A percentile compares a stretch with the other conserved stretches of the same genome.
Conservation (phyloP, 495 filamentous ascomycete genomes). For the Penicillium nucicola region DNA sequence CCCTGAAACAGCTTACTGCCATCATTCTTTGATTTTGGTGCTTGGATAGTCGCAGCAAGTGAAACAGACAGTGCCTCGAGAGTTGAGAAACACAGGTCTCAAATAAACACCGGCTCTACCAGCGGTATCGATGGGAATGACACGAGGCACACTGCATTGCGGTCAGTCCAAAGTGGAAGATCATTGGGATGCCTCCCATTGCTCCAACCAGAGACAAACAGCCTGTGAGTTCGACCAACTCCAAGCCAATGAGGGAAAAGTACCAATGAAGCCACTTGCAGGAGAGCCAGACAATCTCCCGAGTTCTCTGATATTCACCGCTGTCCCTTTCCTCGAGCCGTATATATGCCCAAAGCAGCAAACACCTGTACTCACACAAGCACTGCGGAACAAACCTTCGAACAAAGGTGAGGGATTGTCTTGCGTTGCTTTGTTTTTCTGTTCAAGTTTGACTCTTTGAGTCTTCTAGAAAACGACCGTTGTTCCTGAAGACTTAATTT, state of each 20-base stretch:
- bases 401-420: constrained; percentile 15
- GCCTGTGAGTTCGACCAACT: constrained; percentile 21
- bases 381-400: constrained; percentile 4
- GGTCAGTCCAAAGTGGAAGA: constrained; percentile 25
- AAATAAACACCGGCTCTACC: constrained; percentile 2
- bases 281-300: not conserved
- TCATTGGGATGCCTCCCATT: constrained; percentile 8
- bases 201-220: constrained; percentile 16
- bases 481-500: constrained; percentile 12
- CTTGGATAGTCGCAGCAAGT: constrained; percentile 37
- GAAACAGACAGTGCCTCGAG: constrained; percentile 38
- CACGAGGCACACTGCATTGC: constrained; percentile 20
- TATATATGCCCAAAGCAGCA: constrained; percentile 1
- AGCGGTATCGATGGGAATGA: constrained; percentile 13
- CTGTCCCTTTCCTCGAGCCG: constrained; percentile 3
- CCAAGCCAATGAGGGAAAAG: constrained; percentile 8
- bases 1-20: constrained; percentile 27
- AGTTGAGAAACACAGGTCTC: constrained; percentile 18
- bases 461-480: constrained; percentile 22
- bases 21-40: constrained; percentile 18
- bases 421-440: constrained; percentile 13
- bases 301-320: constrained; percentile 7
- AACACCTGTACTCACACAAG: constrained; percentile 8
- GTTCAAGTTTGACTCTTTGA: constrained; percentile 7
- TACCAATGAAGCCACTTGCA: constrained; percentile 8